A percentile compares a stretch with the other conserved stretches of the same genome.
These are phyloP conservation scores for Tylopilus sp. DNA, from an alignment of 1,284 basidiomycete species.

Conservation along the genomic window DNA sequence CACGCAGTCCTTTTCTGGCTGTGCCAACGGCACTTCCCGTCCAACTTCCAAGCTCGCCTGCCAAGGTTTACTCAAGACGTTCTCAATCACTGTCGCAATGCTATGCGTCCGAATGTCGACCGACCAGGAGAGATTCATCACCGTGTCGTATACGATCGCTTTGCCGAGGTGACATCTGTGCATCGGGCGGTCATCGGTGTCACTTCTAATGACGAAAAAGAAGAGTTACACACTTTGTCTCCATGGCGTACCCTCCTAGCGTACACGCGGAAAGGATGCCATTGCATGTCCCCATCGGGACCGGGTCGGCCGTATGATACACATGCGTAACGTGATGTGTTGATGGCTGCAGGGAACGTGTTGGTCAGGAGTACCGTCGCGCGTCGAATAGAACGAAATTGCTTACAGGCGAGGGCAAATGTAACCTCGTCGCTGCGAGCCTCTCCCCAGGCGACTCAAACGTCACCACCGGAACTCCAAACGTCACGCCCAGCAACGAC, in stretches of 20 bases:
- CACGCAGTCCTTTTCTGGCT: slow-evolving; percentile 56
- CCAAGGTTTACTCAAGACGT: slow-evolving; percentile 77
- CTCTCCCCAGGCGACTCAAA: slow-evolving; percentile 93
- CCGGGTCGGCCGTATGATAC: slow-evolving; percentile 85
- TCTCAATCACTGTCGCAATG: slow-evolving; percentile 81
- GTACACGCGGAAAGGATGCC: slow-evolving; percentile 72
- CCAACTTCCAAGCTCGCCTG: slow-evolving; percentile 52
- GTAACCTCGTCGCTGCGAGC: slow-evolving; percentile 80
- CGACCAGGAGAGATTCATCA: slow-evolving; percentile 78
- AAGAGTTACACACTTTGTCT: slow-evolving; percentile 49
- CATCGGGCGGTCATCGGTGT: slow-evolving; percentile 40
- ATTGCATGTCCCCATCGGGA: slow-evolving; percentile 80
- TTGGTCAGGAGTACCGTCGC: slow-evolving; percentile 6
- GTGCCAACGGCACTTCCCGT: slow-evolving; percentile 55
- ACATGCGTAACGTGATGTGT: slow-evolving; percentile 76
- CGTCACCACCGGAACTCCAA: slow-evolving; percentile 86
- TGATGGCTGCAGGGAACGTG: slow-evolving; percentile 48
- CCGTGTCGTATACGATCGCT: slow-evolving; percentile 88
- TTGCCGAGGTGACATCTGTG: slow-evolving; percentile 84
- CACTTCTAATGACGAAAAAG: slow-evolving; percentile 4
- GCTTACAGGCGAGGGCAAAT: slow-evolving; percentile 78
- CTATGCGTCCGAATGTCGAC: slow-evolving; percentile 81
- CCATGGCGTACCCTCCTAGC: slow-evolving; percentile 75
- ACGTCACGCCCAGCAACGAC: slow-evolving; percentile 85
- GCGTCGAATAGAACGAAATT: background rate